These are phyloP conservation scores for Chytriomyces hyalinus DNA, from an alignment of 192 early-diverging fungal genomes.

Conservation along the genomic window DNA sequence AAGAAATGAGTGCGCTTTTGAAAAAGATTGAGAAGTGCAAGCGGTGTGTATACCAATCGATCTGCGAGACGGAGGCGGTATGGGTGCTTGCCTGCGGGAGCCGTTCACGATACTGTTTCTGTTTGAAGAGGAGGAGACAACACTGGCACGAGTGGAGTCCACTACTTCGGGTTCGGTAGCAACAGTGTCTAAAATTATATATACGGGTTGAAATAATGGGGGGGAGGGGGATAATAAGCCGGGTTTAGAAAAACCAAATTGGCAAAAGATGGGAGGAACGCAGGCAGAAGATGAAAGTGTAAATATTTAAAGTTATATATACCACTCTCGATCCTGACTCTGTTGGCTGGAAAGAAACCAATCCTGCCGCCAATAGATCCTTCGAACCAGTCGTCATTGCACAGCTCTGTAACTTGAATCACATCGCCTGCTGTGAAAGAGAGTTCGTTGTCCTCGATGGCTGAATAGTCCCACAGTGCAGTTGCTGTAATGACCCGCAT, in stretches of 20 bases:
- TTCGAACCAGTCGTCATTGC: constrained; percentile 64
- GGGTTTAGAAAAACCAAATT: neutral
- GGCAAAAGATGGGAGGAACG: neutral
- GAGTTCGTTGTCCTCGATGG: constrained; percentile 63
- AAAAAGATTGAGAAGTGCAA: too few relatives aligned
- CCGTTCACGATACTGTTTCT: neutral
- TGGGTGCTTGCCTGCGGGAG: constrained; percentile 6
- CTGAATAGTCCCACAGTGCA: constrained; percentile 53
- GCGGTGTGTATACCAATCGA: too few relatives aligned
- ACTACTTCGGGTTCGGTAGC: neutral
- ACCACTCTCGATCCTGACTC: constrained; percentile 35
- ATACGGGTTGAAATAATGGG: neutral
- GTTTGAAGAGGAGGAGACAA: neutral
- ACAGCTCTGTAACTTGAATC: constrained; percentile 49
- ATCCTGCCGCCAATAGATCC: constrained; percentile 31
- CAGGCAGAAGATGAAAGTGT: neutral
- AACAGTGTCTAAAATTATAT: neutral
- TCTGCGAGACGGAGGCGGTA: constrained; percentile 26
- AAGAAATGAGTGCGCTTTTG: too few relatives aligned
- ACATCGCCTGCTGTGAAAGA: constrained; percentile 50
- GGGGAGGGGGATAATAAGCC: neutral
- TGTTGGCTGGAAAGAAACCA: constrained; percentile 62
- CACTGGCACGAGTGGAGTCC: neutral
- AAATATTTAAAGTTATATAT: too few relatives aligned
- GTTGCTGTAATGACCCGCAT: constrained; percentile 2